Evolutionary conservation across 2,329 filamentous ascomycete species (phyloP), one percentile per base, ranked within the genome.

Genomic region (Shiraia sp.): DNA sequence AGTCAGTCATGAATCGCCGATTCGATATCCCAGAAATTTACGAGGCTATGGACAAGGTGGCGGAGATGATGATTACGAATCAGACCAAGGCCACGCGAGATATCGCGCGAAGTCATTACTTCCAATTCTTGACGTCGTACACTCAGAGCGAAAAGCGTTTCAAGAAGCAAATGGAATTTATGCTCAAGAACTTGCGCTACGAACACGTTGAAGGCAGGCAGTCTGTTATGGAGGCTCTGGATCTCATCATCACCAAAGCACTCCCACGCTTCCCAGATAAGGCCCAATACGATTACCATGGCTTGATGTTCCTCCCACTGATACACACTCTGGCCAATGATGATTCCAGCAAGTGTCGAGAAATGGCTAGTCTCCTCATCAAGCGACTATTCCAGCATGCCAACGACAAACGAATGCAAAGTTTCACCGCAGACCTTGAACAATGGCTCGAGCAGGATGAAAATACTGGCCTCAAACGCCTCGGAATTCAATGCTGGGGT

Each of bases 111-210:
- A 90, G 90, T 14, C 87, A 90, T 10, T 99, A 95, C 70, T 87
- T 96, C 68, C 90, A 96, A 55, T 99, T 99, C 72, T 75, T 99
- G 41, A 83, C 91, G 53, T 90, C 96, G 39, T 99, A 96, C 62
- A 92, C 93, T 0, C 93, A 97, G 66, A 90, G 87, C 59, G 91
- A 90, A 69, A 87, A 84, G 49, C 81, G 93, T 10, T 95, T 93
- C 85, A 80, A 82, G 27, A 95, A 95, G 66, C 92, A 97, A 64
- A 79, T 96, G 36, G 83, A 80, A 41, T 99, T 97, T 65, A 78
- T 99, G 34, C 81, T 95, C 35, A 88, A 88, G 58, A 99, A 99
- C 61, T 76, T 99, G 51, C 86, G 92, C 45, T 99, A 96, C 66
- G 83, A 92, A 30, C 84, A 95, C 58, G 85, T 90, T 55, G 88